Evolutionary conservation across 1,284 basidiomycete species (phyloP).

Genomic region (Rhodotorula glutinis): DNA sequence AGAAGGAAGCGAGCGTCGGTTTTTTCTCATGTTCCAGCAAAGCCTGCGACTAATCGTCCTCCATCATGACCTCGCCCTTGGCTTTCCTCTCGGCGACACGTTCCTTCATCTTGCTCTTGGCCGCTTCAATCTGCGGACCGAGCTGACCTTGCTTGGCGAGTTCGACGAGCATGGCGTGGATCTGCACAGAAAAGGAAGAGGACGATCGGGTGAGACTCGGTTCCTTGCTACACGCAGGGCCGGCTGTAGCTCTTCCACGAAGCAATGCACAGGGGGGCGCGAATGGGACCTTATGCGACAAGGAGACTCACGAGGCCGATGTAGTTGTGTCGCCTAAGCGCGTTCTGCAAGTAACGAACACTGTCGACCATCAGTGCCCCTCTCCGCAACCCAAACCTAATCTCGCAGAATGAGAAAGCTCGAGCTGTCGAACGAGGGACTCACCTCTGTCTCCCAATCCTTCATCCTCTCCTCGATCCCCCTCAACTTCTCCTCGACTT

Average conservation of each 20-base stretch:
- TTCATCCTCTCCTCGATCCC: constrained; percentile 71
- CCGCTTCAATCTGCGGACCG: constrained; percentile 50
- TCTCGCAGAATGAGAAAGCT: too few species aligned
- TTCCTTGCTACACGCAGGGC: too few species aligned
- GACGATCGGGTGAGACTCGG: background rate
- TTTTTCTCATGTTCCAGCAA: too few species aligned
- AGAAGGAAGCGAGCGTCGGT: too few species aligned
- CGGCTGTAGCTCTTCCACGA: too few species aligned
- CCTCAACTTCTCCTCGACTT: constrained; percentile 11
- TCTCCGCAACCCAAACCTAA: too few species aligned
- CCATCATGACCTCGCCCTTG: constrained; percentile 10
- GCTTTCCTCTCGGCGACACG: constrained; percentile 12
- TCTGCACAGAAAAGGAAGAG: background rate
- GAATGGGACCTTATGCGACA: too few species aligned
- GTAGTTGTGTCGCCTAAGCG: constrained; percentile 74
- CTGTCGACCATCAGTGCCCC: too few species aligned
- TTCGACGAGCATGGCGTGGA: constrained; percentile 64
- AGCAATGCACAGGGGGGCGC: too few species aligned
- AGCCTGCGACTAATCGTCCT: constrained; percentile 10
- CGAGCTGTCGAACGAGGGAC: too few species aligned
- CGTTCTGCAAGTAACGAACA: constrained; percentile 62
- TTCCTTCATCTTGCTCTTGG: constrained; percentile 48
- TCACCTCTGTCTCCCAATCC: constrained; percentile 65
- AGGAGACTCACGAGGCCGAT: constrained; percentile 62
- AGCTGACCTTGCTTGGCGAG: constrained; percentile 62